phyloP scores from a whole-genome alignment of 768 basidiomycete genomes.

The Lactarius vividus region DNA sequence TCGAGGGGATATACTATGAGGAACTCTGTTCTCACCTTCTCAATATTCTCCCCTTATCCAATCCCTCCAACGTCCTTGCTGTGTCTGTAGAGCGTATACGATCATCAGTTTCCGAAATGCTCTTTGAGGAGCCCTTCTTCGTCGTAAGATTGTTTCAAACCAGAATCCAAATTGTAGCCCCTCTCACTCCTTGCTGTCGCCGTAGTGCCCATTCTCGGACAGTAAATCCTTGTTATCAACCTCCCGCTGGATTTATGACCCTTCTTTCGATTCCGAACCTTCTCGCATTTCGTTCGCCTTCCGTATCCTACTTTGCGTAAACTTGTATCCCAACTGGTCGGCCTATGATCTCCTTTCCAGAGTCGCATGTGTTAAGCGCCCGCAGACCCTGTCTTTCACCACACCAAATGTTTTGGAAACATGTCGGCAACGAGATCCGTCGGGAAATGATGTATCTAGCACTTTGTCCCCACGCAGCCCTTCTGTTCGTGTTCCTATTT shows the following conservation, averaged over 20 bases:
- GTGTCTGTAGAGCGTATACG: conserved; percentile 23
- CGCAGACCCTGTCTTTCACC: neutral
- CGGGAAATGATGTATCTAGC: neutral
- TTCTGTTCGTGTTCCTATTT: conserved; percentile 1
- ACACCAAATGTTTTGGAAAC: neutral
- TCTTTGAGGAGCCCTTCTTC: conserved; percentile 22
- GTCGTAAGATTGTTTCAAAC: conserved; percentile 16
- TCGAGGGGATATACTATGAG: conserved; percentile 9
- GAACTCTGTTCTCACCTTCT: conserved; percentile 21
- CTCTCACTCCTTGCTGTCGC: neutral
- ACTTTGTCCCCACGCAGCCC: neutral
- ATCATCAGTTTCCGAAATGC: conserved; percentile 18
- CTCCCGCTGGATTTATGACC: conserved; percentile 22
- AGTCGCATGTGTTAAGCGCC: conserved; percentile 1
- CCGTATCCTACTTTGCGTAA: conserved; percentile 16
- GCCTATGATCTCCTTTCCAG: conserved; percentile 16
- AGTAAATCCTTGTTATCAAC: neutral
- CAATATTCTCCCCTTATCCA: conserved; percentile 8
- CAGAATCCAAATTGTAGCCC: neutral
- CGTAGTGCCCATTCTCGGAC: conserved; percentile 7
- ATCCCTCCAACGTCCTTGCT: conserved; percentile 16
- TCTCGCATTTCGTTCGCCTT: conserved; percentile 27
- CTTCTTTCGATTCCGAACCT: conserved; percentile 23
- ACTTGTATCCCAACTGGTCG: conserved; percentile 13
- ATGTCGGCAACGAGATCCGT: neutral